Evolutionary conservation across 108 stramenopile genomes (phyloP).

Genomic region (Pelagomonas calceolata): DNA sequence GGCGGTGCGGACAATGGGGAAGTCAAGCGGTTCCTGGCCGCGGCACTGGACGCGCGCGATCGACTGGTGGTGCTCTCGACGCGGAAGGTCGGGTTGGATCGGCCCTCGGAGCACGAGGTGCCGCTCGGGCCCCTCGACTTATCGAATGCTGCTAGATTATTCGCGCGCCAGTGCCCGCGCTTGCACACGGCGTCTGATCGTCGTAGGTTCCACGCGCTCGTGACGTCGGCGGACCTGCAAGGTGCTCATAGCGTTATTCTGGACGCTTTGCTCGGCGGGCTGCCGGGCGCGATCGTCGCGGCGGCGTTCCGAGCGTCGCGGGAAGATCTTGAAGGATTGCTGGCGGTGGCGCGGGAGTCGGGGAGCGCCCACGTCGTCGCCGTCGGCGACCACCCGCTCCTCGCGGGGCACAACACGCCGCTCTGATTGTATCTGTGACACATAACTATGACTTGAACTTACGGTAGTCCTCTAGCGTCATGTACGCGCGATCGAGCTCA

Average conservation of each 20-base stretch:
- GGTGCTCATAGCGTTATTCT: no score
- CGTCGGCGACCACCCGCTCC: no score
- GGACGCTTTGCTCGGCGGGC: not conserved
- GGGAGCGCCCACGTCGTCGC: no score
- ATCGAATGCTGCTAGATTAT: constrained; percentile 48
- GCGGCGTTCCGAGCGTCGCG: not conserved
- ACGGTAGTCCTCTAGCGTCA: no score
- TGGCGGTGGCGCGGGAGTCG: no score
- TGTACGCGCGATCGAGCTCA: no score
- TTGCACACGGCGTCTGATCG: constrained; percentile 54
- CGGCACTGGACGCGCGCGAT: constrained; percentile 51
- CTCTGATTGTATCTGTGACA: no score
- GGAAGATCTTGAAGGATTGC: not conserved
- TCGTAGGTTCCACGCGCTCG: not conserved
- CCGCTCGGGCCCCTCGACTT: constrained; percentile 50
- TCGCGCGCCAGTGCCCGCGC: constrained; percentile 55
- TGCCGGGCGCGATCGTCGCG: not conserved
- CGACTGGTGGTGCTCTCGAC: constrained; percentile 51
- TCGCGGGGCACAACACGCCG: no score
- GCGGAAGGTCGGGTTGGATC: constrained; percentile 35
- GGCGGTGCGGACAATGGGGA: constrained; percentile 40
- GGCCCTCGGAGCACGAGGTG: constrained; percentile 47
- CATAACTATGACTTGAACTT: no score
- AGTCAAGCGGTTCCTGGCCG: constrained; percentile 52
- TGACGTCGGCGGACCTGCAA: not conserved